Evolutionary conservation across 176 grass and related monocot species (phyloP), one percentile per base, ranked within the genome.

Genomic region (Phyllostachys edulis): DNA sequence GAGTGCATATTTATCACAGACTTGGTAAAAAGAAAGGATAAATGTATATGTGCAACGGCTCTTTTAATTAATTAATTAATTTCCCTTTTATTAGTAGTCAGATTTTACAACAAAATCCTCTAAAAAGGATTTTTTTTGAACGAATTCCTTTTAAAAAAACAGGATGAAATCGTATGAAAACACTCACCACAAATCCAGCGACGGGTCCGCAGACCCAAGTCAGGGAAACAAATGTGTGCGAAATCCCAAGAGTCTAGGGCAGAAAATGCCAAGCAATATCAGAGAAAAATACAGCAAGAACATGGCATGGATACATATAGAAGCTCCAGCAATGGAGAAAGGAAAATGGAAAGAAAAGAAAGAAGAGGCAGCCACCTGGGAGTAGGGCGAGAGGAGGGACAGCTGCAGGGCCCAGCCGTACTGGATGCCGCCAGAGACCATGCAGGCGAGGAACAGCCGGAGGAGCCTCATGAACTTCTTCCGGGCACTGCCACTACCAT

Each of bases 331-430:
- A 56, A n/a, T 12, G 13, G 46, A 27, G 29, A 11, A 4, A 52
- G 13, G 1, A 36, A 21, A 4, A 51, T 34, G 9, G 3, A 9
- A 18, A 5, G 17, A 37, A 2, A 21, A 1, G 1, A n/a, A 38
- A n/a, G 8, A n/a, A 15, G 15, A 16, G 5, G 37, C 32, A 60
- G 14, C 15, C 55, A 79, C 89, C 89, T 90, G 89, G 0, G 89
- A 87, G 80, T 90, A 90, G 3, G 89, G 89, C n/a, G 84, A 83
- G 67, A 90, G 89, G 60, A 90, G 89, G 29, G 89, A 97, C 1
- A 97, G 88, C 85, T 97, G 94, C 62, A 97, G 80, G 54, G 94
- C 94, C 94, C 94, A 97, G 14, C 94, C 92, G 88, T 97, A 97
- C 94, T 97, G 94, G 83, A 97, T 89, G 27, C 92, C 94, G 34